Evolutionary conservation across 2,329 filamentous ascomycete species (phyloP), one percentile per base, ranked within the genome.

Genomic region (Xylaria digitata): DNA sequence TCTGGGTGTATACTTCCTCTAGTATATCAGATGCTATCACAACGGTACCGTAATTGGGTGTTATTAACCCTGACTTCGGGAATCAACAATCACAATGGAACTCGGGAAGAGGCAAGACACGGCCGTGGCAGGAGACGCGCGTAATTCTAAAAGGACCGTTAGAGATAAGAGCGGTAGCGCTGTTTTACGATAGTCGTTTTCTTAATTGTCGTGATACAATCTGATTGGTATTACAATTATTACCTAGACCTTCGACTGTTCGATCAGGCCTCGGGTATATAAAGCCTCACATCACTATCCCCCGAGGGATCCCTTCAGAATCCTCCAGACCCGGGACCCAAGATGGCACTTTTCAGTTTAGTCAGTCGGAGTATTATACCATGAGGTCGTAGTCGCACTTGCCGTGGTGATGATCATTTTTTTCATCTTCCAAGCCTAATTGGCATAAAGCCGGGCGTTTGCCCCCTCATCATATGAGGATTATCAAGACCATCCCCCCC

Each of bases 301-400:
- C n/a, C 19, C 1, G 15, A 26, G 37, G 34, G n/a, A 19, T 55
- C 21, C 11, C 19, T n/a, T 23, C 21, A 2, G 42, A 6, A 21
- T 50, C 17, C 42, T 37, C 21, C 11, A 49, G 34, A n/a, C 26
- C 1, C 15, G 11, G 45, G 37, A 13, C 21, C 26, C 23, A 42
- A 37, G 26, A 42, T 21, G 49, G 43, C 43, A 34, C 63, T 54
- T 59, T 32, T 40, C 37, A 17, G 49, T 32, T 23, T 45, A 34
- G 67, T 69, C 46, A 69, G 67, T 49, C 43, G 19, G 46, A 37
- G 42, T 13, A 45, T 55, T 8, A 7, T 2, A 46, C 21, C 23
- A 45, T 21, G 43, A 67, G 21, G 49, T 60, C 59, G 17, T 37
- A 52, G 49, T 53, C 54, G 43, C 40, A 66, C 66, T 68, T 66